phyloP scores from a whole-genome alignment of 2,329 filamentous ascomycete species.

The Aureobasidium sp. region DNA sequence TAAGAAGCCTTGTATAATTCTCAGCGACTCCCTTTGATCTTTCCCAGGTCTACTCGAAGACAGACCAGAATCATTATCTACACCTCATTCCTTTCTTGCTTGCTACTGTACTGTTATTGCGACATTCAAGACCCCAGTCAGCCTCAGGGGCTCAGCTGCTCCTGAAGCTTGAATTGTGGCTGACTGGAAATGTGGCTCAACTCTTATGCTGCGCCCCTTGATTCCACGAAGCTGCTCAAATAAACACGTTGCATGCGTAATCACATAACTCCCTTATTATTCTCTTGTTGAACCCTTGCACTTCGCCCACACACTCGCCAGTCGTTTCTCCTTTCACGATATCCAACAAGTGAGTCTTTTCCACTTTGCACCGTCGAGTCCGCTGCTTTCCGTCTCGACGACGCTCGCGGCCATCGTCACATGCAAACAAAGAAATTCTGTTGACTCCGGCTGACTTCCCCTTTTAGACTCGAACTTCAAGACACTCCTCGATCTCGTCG shows the following conservation, averaged over 20 bases:
- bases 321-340: background rate
- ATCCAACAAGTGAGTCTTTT: background rate
- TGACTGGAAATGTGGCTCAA: conserved; percentile 6
- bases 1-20: background rate
- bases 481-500: background rate
- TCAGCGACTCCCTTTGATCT: background rate
- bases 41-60: background rate
- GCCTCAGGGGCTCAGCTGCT: conserved; percentile 6
- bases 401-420: conserved; percentile 4
- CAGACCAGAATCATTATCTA: background rate
- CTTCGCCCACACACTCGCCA: background rate
- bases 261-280: background rate
- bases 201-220: background rate
- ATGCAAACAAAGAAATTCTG: conserved; percentile 15
- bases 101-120: background rate
- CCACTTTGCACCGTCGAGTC: background rate
- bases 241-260: conserved; percentile 11
- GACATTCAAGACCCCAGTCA: background rate
- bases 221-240: background rate
- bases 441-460: conserved; percentile 13
- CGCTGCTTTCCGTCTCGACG: background rate
- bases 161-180: background rate
- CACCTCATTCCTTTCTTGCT: background rate
- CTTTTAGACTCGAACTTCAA: background rate
- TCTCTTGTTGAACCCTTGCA: background rate